phyloP scores from a whole-genome alignment of 805 yeast species.

The Isabelozyma pseudorhagii region DNA sequence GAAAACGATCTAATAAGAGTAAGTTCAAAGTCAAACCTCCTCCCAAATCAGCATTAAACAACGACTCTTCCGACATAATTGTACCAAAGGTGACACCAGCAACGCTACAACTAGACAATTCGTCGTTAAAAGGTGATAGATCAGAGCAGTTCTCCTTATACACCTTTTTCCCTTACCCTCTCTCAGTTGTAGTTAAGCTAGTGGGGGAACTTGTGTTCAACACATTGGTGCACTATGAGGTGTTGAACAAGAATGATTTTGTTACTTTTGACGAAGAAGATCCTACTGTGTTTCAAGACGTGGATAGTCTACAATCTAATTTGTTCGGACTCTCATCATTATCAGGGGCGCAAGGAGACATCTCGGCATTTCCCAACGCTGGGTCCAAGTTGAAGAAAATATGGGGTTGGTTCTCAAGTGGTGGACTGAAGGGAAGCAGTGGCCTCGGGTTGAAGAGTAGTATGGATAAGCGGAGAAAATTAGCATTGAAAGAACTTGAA shows the following conservation, averaged over 20 bases:
- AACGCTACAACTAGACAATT: slow-evolving; percentile 15
- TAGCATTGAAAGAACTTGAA: slow-evolving; percentile 40
- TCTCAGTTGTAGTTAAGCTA: slow-evolving; percentile 23
- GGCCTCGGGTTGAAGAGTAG: slow-evolving; percentile 16
- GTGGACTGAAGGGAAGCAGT: slow-evolving; percentile 4
- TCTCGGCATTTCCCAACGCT: slow-evolving; percentile 27
- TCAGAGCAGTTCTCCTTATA: slow-evolving; percentile 30
- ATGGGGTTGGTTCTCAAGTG: slow-evolving; percentile 22
- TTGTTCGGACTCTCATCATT: slow-evolving; percentile 39
- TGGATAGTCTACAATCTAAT: slow-evolving; percentile 29
- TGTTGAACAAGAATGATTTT: slow-evolving; percentile 21
- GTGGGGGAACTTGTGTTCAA: slow-evolving; percentile 17
- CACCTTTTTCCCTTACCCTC: slow-evolving; percentile 42
- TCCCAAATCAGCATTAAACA: neutral
- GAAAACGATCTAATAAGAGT: slow-evolving; percentile 14
- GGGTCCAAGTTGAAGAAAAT: slow-evolving; percentile 15
- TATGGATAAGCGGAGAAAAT: slow-evolving; percentile 40
- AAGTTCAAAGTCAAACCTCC: slow-evolving; percentile 4
- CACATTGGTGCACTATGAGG: slow-evolving; percentile 13
- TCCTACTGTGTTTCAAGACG: slow-evolving; percentile 24
- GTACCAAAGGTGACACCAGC: neutral
- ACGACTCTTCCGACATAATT: neutral
- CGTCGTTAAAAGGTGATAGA: slow-evolving; percentile 22
- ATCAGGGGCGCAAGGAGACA: slow-evolving; percentile 36
- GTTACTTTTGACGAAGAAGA: slow-evolving; percentile 14